These are phyloP conservation scores for Gossypium bickii DNA, from an alignment of 345 rosid genomes.

Conservation along the genomic window DNA sequence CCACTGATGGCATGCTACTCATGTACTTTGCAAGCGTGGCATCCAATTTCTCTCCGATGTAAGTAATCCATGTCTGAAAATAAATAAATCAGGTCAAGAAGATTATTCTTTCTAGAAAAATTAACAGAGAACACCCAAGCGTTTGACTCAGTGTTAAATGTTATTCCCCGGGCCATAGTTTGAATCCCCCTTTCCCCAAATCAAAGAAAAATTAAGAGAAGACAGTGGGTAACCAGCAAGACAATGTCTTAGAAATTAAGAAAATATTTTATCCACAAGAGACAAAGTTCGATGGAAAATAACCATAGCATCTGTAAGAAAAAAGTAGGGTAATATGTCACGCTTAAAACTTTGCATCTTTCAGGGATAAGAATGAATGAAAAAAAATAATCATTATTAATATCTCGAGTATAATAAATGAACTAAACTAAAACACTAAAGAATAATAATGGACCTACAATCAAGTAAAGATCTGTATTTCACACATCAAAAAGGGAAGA, in stretches of 20 bases:
- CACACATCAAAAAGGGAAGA: not conserved
- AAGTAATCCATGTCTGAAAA: constrained; percentile 79
- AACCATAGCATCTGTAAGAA: not conserved
- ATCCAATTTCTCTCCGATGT: constrained; percentile 78
- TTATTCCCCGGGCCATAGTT: not conserved
- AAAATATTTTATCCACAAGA: not conserved
- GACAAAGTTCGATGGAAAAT: not conserved
- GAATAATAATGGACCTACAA: not conserved
- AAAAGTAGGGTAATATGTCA: not conserved
- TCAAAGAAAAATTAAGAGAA: not conserved
- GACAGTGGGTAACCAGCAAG: not conserved
- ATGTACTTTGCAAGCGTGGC: constrained; percentile 53
- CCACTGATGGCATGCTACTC: constrained; percentile 20
- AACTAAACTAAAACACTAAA: not conserved
- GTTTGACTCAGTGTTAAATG: not conserved
- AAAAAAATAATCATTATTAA: not conserved
- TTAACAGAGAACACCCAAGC: not conserved
- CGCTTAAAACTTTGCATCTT: not conserved
- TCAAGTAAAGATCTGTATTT: not conserved
- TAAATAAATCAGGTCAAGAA: not conserved
- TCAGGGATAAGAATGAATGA: not conserved
- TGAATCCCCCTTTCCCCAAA: not conserved
- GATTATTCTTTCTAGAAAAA: not conserved
- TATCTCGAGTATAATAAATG: not conserved
- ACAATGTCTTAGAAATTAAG: not conserved